Evolutionary conservation across 1,284 basidiomycete species (phyloP), one percentile per base, ranked within the genome.

Genomic region (Irpex rosettiformis): DNA sequence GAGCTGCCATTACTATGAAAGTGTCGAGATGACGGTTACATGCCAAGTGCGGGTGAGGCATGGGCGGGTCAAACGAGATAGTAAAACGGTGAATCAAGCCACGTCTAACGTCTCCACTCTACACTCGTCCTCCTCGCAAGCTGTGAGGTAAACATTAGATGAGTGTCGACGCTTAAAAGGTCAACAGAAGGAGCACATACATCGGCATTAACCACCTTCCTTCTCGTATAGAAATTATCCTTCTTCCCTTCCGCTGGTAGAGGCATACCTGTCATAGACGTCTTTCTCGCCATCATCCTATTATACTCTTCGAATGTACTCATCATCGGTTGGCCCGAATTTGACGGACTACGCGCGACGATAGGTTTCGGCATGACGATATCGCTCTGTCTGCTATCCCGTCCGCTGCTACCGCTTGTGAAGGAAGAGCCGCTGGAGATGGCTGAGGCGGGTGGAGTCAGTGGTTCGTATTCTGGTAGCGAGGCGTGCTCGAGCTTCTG

Each of bases 361-460:
- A 13, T 27, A 18, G 21, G 16, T 8, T 10, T 25, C 18, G 33
- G n/a, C 52, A 43, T 51, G 25, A 22, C 37, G 13, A 45, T 21
- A 11, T 48, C 55, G 28, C 29, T 40, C 53, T n/a, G 29, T 53
- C 18, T 11, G n/a, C 47, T 25, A 7, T 18, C 29, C 28, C 43
- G 18, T 5, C n/a, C 16, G 37, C 24, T 18, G 10, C 27, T n/a
- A 73, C 67, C 13, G 33, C 33, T 37, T 2, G 10, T 16, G 4
- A 8, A 11, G 33, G 11, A 11, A 16, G 11, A 11, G 1, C 33
- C 33, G 33, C 33, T 37, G 21, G 75, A 77, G 28, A 74, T 73
- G 52, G 61, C 52, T 21, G 79, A 79, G 8, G 72, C 69, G 7
- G 80, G 77, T 47, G 80, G 78, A 54, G 76, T 78, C 40, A 74